Evolutionary conservation across 192 early-diverging fungal genomes (phyloP).

Genomic region (Linnemannia zychae): DNA sequence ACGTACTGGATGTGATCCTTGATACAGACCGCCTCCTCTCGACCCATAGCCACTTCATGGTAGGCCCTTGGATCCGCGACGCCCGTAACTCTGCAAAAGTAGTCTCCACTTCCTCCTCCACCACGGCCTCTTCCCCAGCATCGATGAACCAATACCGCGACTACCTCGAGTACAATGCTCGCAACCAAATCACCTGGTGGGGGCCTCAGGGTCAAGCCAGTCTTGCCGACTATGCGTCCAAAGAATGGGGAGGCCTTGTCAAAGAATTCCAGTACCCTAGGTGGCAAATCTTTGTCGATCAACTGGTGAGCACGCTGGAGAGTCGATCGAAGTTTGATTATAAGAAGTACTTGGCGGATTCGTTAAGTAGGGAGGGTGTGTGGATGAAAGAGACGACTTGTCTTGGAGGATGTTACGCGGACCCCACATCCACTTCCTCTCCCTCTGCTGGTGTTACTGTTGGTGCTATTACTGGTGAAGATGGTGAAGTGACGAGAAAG

Average conservation of each 20-base stretch:
- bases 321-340: constrained; percentile 15
- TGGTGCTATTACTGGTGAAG: neutral
- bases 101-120: neutral
- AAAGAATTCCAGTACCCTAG: constrained; percentile 34
- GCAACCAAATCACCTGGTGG: constrained; percentile 55
- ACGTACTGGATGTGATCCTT: constrained; percentile 12
- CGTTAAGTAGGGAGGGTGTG: constrained; percentile 5
- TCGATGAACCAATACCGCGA: constrained; percentile 14
- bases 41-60: constrained; percentile 45
- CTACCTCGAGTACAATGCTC: constrained; percentile 41
- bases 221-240: constrained; percentile 38
- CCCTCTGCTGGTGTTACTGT: neutral
- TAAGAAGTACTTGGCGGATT: constrained; percentile 21
- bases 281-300: constrained; percentile 44
- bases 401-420: constrained; percentile 1
- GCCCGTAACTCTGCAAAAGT: constrained; percentile 23
- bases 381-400: constrained; percentile 31
- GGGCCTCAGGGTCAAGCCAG: constrained; percentile 27
- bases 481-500: neutral
- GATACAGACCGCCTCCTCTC: constrained; percentile 37
- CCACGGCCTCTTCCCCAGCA: neutral
- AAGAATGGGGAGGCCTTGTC: constrained; percentile 40
- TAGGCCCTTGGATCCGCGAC: constrained; percentile 39
- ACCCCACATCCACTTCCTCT: neutral
- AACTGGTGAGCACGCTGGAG: constrained; percentile 12